These are phyloP conservation scores for Protostelium mycophagum DNA, from an alignment of 78 protist species.

Conservation along the genomic window DNA sequence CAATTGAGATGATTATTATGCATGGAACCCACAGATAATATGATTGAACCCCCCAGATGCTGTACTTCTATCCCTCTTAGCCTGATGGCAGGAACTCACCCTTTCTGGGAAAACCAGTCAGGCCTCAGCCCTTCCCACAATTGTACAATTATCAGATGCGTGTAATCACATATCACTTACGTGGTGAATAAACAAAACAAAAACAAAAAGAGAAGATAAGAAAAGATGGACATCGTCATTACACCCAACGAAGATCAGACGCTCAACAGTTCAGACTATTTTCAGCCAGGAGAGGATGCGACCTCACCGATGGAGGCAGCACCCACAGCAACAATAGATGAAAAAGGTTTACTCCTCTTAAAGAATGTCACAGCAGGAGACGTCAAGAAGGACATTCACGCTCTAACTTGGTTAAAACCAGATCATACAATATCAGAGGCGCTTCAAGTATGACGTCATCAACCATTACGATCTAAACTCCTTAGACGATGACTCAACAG, in stretches of 20 bases:
- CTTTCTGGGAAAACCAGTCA: no score
- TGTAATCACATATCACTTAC: no score
- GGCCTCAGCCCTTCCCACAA: no score
- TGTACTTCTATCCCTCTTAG: no score
- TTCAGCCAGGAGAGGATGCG: background rate
- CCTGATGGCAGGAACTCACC: no score
- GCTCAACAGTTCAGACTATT: background rate
- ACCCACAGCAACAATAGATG: background rate
- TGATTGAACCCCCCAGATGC: no score
- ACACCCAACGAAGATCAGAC: background rate
- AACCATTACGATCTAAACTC: no score
- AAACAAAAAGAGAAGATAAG: no score
- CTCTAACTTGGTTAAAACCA: background rate
- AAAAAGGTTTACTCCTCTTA: background rate
- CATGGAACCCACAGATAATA: no score
- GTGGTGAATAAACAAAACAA: no score
- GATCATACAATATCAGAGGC: background rate
- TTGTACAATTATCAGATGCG: no score
- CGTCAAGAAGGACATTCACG: background rate
- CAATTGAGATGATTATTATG: no score
- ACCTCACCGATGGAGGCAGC: background rate
- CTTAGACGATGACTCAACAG: background rate
- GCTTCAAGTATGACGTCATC: background rate
- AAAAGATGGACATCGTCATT: background rate
- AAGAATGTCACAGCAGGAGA: background rate